Evolutionary conservation across 768 basidiomycete species (phyloP), one percentile per base, ranked within the genome.

Genomic region (Boletus sensibilis): DNA sequence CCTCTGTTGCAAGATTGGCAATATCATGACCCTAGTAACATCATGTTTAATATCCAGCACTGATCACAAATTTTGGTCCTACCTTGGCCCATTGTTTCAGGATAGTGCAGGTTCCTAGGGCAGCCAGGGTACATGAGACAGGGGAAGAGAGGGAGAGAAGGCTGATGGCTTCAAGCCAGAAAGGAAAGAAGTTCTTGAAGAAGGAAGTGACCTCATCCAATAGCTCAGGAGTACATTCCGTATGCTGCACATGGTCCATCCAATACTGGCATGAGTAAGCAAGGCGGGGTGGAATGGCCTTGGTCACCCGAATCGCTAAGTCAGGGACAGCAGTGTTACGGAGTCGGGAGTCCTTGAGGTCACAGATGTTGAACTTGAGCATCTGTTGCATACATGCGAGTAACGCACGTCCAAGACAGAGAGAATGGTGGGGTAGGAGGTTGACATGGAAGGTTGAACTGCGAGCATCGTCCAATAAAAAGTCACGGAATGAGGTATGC

Each of bases 351-450:
- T 73, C 67, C 33, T 73, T 52, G 10, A 78, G 53, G 12, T 60
- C 40, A 25, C 76, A 78, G 10, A 79, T 76, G 39, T 79, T 77
- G 63, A 79, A 78, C 45, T 53, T 60, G 38, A 78, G 72, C 16
- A 56, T 59, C 34, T 42, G 50, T 12, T 57, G 59, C 76, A 78
- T 75, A 29, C 68, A 57, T 29, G 51, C 48, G 12, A 78, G 58
- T 35, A 65, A 68, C 13, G 67, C 59, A 14, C 52, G 53, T 2
- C 73, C 65, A n/a, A 77, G 60, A 21, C 10, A 9, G 6, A 55
- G 58, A 13, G 57, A 54, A 44, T 65, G 64, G 1, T 1, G 20
- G 29, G 64, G 50, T 25, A 55, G 40, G 40, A 67, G 40, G 20
- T 48, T 4, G 33, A 68, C 54, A 49, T 52, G 53, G 49, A 71